A percentile compares a stretch with the other conserved stretches of the same genome.
phyloP scores from a whole-genome alignment of 768 basidiomycete species.

The Lactarius pseudohatsudake region DNA sequence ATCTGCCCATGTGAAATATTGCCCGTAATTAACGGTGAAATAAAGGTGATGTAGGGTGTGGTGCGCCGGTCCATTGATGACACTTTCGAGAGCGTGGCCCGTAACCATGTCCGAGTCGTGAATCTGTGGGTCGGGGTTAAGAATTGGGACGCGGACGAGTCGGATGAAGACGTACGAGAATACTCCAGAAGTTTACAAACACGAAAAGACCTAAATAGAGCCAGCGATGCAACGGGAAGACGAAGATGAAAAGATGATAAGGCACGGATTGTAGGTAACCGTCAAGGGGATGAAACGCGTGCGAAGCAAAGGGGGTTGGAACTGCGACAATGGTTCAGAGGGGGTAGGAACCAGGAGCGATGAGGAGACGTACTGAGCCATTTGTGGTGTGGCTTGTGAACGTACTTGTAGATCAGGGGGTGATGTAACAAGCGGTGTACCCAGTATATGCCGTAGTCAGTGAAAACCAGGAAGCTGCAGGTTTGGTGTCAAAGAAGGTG shows the following conservation, averaged over 20 bases:
- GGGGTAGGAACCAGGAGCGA: background rate
- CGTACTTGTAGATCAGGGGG: conserved; percentile 79
- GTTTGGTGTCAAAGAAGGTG: conserved; percentile 19
- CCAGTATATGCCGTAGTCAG: conserved; percentile 96
- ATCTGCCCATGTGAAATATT: conserved; percentile 99
- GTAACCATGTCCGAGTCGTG: conserved; percentile 99
- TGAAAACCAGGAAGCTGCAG: conserved; percentile 74
- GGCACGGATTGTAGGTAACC: conserved; percentile 93
- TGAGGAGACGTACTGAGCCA: conserved; percentile 78
- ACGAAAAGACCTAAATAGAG: conserved; percentile 86
- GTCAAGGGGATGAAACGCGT: conserved; percentile 96
- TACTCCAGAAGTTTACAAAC: conserved; percentile 91
- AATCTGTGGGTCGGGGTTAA: conserved; percentile 52
- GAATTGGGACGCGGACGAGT: background rate
- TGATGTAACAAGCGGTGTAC: conserved; percentile 89
- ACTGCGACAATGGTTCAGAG: conserved; percentile 46
- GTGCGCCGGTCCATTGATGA: conserved; percentile 98
- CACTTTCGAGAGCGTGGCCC: conserved; percentile 78
- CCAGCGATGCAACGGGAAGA: conserved; percentile 87
- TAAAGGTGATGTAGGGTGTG: conserved; percentile 97
- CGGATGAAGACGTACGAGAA: conserved; percentile 62
- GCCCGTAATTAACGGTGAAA: conserved; percentile 94
- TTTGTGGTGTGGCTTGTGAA: conserved; percentile 99
- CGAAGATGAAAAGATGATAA: conserved; percentile 87
- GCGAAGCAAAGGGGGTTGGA: conserved; percentile 95